These are phyloP conservation scores for Pythium plurisporium DNA, from an alignment of 352 stramenopile species.

Conservation along the genomic window DNA sequence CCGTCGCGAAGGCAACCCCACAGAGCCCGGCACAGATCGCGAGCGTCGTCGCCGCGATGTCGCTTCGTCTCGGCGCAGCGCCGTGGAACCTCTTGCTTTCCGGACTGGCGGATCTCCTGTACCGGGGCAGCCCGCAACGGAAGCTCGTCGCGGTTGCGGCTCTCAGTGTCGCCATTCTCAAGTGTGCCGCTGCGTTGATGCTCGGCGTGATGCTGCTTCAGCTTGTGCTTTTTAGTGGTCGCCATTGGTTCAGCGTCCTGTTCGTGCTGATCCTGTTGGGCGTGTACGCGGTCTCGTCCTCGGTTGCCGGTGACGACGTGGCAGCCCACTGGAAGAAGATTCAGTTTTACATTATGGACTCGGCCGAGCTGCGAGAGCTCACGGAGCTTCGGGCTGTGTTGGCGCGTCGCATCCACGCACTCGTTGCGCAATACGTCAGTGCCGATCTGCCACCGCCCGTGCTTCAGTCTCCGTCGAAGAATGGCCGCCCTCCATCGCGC, in stretches of 20 bases:
- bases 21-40: constrained; percentile 43
- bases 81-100: constrained; percentile 44
- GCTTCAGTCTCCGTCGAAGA: constrained; percentile 51
- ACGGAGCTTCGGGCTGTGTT: constrained; percentile 51
- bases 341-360: constrained; percentile 75
- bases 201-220: constrained; percentile 33
- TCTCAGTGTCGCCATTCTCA: constrained; percentile 26
- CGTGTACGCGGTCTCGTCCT: constrained; percentile 31
- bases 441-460: constrained; percentile 59
- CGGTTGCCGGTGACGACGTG: constrained; percentile 37
- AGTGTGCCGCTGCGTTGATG: constrained; percentile 34
- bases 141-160: constrained; percentile 27
- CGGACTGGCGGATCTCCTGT: constrained; percentile 50
- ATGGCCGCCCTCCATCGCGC: constrained; percentile 23
- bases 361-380: constrained; percentile 40
- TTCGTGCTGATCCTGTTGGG: constrained; percentile 30
- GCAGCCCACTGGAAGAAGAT: constrained; percentile 62
- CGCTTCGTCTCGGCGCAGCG: constrained; percentile 37
- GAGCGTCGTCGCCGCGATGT: constrained; percentile 35
- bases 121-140: constrained; percentile 25
- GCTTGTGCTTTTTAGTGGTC: constrained; percentile 24
- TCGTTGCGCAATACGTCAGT: constrained; percentile 63
- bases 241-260: constrained; percentile 29
- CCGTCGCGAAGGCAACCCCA: constrained; percentile 33
- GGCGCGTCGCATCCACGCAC: constrained; percentile 56